Base-by-base conservation (phyloP, 257 asterid genomes). In the Przewalskia tangutica region DNA sequence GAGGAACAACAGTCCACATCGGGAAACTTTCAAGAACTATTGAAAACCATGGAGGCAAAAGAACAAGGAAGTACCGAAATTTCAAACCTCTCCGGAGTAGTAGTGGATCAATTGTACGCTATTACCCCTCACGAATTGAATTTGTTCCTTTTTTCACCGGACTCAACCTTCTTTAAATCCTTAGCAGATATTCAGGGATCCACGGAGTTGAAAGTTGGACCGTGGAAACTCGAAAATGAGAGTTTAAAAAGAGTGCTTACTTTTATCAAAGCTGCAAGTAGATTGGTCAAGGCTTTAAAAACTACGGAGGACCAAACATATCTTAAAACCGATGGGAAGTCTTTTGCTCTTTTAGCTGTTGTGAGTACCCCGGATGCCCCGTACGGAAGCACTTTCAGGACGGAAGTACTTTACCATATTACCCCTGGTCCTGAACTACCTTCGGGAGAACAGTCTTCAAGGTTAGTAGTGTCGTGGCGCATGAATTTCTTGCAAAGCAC, bases 351-450 rank as follows among this genome's bases (percentile, higher is more conserved):
- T 70, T 87, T 91, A 50, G 87, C 94, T 27, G 81, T 77, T 84
- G 99, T 90, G 84, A 90, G 93, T 86, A 96, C 98, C 71, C 99
- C 98, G 12, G 99, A 96, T 86, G 98, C 98, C 82, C 98, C 98
- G 6, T 94, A 92, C 17, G 98, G 99, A 79, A 85, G 91, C 87
- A 87, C 87, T 27, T 96, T 93, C 83, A 92, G 89, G 90, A 83
- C 75, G 2, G 98, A 96, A 89, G 91, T 96, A 77, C 98, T 94
- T 83, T 94, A 93, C 87, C 86, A 94, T 88, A 92, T 96, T 68
- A 86, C 95, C 65, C 86, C 93, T 0, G 99, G 99, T 56, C 98
- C 97, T 7, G 99, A 94, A 82, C 92, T 86, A 82, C 93, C 98
- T 77, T 89, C 97, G 1, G 98, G 98, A 53, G 98, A 96, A 82